These are phyloP conservation scores for Cryptosporidium tyzzeri DNA, from an alignment of 169 alveolate species.

Conservation along the genomic window DNA sequence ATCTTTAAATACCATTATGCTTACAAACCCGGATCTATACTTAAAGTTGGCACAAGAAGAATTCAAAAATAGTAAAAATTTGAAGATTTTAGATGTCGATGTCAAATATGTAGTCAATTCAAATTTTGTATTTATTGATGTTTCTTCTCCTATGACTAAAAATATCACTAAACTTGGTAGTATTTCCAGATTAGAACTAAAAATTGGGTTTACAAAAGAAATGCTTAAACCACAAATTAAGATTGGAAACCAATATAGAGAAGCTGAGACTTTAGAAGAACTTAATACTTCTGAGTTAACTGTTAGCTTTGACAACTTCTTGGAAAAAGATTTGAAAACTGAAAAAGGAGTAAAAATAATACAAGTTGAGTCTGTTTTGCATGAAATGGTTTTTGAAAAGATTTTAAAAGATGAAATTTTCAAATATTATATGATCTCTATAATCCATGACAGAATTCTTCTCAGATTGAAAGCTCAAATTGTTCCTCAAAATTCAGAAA, in stretches of 20 bases:
- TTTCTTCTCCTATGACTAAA: conserved; percentile 20
- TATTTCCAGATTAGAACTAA: conserved; percentile 3
- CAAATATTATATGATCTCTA: conserved; percentile 56
- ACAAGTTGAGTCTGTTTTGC: conserved; percentile 48
- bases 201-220: conserved; percentile 61
- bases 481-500: background rate
- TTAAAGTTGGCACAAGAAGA: conserved; percentile 30
- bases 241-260: conserved; percentile 10
- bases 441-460: conserved; percentile 56
- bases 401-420: conserved; percentile 55
- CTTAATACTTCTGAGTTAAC: conserved; percentile 59
- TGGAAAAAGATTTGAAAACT: conserved; percentile 17
- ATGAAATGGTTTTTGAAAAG: conserved; percentile 40
- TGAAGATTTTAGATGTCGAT: conserved; percentile 22
- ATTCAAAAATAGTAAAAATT: conserved; percentile 10
- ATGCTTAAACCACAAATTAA: conserved; percentile 59
- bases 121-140: conserved; percentile 24
- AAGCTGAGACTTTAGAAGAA: conserved; percentile 45
- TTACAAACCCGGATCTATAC: conserved; percentile 59
- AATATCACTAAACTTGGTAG: conserved; percentile 19
- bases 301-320: conserved; percentile 38
- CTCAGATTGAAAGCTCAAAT: conserved; percentile 28
- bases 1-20: conserved; percentile 39
- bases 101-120: conserved; percentile 24
- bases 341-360: background rate